Conservation (phyloP, 1,284 basidiomycete species). For the Fomes fomentarius region DNA sequence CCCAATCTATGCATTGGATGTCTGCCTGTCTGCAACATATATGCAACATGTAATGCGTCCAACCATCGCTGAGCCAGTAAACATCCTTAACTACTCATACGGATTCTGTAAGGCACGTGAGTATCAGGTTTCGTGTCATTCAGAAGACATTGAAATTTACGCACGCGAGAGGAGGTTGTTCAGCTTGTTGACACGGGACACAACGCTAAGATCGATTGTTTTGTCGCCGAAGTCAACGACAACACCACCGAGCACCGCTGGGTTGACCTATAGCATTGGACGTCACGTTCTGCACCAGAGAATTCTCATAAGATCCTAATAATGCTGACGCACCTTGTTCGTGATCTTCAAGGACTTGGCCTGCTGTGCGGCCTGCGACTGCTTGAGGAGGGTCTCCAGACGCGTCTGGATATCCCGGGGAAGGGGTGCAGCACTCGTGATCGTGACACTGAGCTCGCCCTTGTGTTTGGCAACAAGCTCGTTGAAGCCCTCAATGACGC, state of each 20-base stretch:
- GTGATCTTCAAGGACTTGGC: constrained; percentile 86
- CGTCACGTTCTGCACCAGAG: background rate
- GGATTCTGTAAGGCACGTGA: constrained; percentile 11
- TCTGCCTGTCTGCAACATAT: background rate
- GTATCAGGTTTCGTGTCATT: background rate
- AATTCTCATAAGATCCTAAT: background rate
- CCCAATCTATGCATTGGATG: constrained; percentile 21
- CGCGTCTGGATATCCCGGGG: constrained; percentile 72
- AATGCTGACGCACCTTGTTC: constrained; percentile 70
- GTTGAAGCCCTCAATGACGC: constrained; percentile 92
- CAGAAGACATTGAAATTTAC: constrained; percentile 25
- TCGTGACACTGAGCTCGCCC: constrained; percentile 92
- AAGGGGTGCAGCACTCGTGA: constrained; percentile 87
- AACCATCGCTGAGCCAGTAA: background rate
- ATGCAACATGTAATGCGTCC: constrained; percentile 7
- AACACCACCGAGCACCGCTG: constrained; percentile 85
- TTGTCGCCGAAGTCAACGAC: constrained; percentile 98
- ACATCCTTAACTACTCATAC: constrained; percentile 11
- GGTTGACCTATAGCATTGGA: constrained; percentile 71
- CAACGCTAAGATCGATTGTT: constrained; percentile 94
- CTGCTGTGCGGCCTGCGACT: constrained; percentile 79
- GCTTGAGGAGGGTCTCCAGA: constrained; percentile 85
- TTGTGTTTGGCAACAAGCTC: constrained; percentile 88
- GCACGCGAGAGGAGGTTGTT: constrained; percentile 86
- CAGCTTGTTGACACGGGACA: constrained; percentile 92